Evolutionary conservation across 73 alveolate genomes (phyloP).

Genomic region (Paramecium caudatum): DNA sequence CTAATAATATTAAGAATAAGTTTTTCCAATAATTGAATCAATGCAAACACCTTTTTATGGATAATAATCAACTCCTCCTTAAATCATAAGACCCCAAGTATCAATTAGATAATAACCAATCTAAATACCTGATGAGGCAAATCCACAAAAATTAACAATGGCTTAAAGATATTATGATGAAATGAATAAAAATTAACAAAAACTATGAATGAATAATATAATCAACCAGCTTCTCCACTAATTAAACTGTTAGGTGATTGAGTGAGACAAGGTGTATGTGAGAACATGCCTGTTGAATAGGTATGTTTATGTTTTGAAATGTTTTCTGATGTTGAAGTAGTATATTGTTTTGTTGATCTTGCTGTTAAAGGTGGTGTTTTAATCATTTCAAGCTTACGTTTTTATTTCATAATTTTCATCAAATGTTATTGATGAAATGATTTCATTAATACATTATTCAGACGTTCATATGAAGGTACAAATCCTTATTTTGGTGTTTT

Average conservation of each 20-base stretch:
- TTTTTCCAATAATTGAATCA: neutral
- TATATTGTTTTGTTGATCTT: neutral
- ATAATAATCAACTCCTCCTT: neutral
- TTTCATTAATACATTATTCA: neutral
- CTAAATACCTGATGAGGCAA: neutral
- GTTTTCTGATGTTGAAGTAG: neutral
- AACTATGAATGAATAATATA: neutral
- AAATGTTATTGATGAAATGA: neutral
- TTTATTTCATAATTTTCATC: neutral
- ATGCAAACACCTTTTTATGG: neutral
- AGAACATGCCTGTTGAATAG: neutral
- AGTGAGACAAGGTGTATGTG: neutral
- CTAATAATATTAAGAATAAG: neutral
- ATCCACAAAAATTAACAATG: constrained; percentile 6
- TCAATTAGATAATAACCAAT: neutral
- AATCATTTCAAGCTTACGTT: neutral
- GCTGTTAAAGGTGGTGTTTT: neutral
- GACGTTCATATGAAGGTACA: neutral
- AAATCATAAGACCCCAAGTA: neutral
- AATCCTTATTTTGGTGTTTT: neutral
- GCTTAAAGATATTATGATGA: constrained; percentile 15
- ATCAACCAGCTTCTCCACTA: neutral
- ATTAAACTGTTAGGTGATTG: neutral
- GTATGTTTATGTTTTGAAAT: constrained; percentile 21
- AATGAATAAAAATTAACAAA: neutral